Evolutionary conservation across 2,329 filamentous ascomycete genomes (phyloP).

Genomic region (Cladophialophora yegresii): DNA sequence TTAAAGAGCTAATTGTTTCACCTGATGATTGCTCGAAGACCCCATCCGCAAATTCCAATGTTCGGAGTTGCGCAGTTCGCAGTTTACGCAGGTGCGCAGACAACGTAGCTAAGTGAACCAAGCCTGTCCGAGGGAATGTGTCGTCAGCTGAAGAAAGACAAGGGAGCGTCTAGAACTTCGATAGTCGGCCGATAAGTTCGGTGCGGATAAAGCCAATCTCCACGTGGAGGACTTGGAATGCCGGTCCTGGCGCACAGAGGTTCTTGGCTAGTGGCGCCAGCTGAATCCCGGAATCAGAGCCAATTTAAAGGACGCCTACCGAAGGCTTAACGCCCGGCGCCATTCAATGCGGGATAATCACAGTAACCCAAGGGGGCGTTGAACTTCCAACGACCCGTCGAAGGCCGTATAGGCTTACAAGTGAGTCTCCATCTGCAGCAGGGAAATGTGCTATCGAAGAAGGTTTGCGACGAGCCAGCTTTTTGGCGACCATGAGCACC

Average conservation of each 20-base stretch:
- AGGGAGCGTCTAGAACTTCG: background rate
- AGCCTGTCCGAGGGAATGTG: background rate
- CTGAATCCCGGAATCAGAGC: conserved; percentile 5
- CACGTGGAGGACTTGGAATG: background rate
- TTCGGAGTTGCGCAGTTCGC: background rate
- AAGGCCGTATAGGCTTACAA: background rate
- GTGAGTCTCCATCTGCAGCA: background rate
- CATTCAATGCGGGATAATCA: background rate
- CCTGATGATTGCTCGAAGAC: background rate
- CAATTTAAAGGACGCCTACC: conserved; percentile 14
- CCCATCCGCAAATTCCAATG: background rate
- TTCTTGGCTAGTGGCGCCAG: background rate
- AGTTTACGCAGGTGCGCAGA: too few species aligned
- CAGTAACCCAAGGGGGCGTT: background rate
- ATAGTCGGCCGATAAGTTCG: conserved; percentile 6
- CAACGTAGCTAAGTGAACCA: background rate
- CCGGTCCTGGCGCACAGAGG: conserved; percentile 3
- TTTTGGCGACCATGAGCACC: background rate
- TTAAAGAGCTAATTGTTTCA: background rate
- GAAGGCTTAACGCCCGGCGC: conserved; percentile 5
- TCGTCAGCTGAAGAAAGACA: conserved; percentile 7
- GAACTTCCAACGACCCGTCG: background rate
- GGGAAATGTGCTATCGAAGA: background rate
- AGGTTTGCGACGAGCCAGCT: background rate
- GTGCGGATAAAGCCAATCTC: conserved; percentile 12